phyloP scores from a whole-genome alignment of 2,329 filamentous ascomycete genomes.

The Arthrobotrys iridis region DNA sequence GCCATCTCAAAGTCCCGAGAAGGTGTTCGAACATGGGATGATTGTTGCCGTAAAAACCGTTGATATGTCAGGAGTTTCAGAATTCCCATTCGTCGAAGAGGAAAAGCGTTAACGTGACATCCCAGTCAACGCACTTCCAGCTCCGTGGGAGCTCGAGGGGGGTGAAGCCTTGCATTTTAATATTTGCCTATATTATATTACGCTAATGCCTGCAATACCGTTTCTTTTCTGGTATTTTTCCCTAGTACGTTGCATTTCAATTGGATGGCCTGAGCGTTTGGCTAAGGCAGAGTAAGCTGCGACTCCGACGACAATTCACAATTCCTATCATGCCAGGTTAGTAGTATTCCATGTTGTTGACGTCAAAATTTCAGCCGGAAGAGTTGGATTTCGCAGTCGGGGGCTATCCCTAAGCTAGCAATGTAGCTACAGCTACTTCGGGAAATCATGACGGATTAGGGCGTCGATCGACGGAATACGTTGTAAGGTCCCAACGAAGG shows the following conservation, averaged over 20 bases:
- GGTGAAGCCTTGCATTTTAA: background rate
- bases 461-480: background rate
- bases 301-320: no score
- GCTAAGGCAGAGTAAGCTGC: background rate
- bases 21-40: no score
- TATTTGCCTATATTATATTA: background rate
- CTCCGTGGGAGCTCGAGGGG: slow-evolving; percentile 15
- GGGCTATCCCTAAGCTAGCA: background rate
- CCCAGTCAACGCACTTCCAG: background rate
- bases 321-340: background rate
- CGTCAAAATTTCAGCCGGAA: background rate
- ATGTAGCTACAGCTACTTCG: no score
- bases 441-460: slow-evolving; percentile 1
- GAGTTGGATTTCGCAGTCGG: background rate
- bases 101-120: slow-evolving; percentile 16
- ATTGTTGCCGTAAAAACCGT: no score
- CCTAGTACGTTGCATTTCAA: background rate
- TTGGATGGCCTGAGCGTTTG: slow-evolving; percentile 12
- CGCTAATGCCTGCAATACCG: background rate
- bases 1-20: no score
- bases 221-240: background rate
- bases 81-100: no score
- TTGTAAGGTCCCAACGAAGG: background rate
- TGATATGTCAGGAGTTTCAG: no score
- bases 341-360: background rate